phyloP scores from a whole-genome alignment of 768 basidiomycete species.

The Suillus luteus region DNA sequence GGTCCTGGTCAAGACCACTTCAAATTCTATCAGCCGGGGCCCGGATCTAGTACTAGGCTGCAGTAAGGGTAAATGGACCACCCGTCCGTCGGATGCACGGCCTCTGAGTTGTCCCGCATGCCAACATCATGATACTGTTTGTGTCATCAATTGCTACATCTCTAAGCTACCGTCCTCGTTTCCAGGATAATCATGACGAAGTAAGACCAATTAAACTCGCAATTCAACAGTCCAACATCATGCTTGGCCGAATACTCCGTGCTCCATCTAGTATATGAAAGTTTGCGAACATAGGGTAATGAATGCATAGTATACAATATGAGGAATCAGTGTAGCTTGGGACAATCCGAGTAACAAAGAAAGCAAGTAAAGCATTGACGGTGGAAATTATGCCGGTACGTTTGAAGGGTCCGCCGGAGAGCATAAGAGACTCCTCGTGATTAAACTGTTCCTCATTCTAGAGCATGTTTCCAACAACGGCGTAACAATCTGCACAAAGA shows the following conservation, averaged over 20 bases:
- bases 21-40: background rate
- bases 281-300: background rate
- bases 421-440: background rate
- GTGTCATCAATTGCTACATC: background rate
- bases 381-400: background rate
- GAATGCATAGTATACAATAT: slow-evolving; percentile 11
- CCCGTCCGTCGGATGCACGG: background rate
- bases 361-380: slow-evolving; percentile 6
- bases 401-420: background rate
- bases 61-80: background rate
- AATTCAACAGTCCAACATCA: background rate
- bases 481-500: slow-evolving; percentile 34
- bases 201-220: background rate
- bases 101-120: background rate
- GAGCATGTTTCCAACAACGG: slow-evolving; percentile 17
- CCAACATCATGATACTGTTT: background rate
- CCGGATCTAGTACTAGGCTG: background rate
- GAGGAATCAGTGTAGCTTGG: slow-evolving; percentile 1
- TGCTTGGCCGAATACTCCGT: background rate
- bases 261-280: background rate
- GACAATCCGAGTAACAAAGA: background rate
- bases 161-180: background rate
- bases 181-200: background rate
- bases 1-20: background rate
- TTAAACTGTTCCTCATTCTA: background rate